Evolutionary conservation across 305 asterid species (phyloP), one percentile per base, ranked within the genome.

Genomic region (Rubia tinctorum): DNA sequence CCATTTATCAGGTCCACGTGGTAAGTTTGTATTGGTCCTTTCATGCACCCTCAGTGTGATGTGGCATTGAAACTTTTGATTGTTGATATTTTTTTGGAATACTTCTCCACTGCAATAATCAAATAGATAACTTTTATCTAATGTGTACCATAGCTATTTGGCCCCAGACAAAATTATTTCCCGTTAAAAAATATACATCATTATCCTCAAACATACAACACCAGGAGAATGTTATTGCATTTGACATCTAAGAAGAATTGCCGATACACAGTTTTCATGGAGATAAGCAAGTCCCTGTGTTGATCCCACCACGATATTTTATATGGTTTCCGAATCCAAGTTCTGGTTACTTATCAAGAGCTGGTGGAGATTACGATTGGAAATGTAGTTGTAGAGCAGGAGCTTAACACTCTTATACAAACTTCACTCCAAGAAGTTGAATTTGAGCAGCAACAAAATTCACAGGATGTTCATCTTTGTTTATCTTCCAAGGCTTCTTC

Each of bases 261-360:
- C 81, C 0, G 99, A 97, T 66, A 88, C 84, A 70, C 99, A 91
- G 59, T 94, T 97, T 12, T 91, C 96, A 82, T 91, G 99, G 20
- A 94, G 97, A 77, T 94, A 91, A 6, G 99, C 88, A 5, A 94
- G 97, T 15, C 99, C 97, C 73, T 91, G 97, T 37, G 97, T 97
- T 17, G 99, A 76, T 60, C 97, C 99, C 1, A 94, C 92, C 0
- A 97, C 97, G 39, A 94, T 90, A 74, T 90, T 90, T 75, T 91
- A 94, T 88, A 97, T 84, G 5, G 86, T 91, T 76, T 94, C 97
- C 99, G 97, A 94, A 56, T 94, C 95, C 85, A 94, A 82, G 83
- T 86, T 85, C 82, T 95, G 72, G 64, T 86, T 89, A 59, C 82
- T 84, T 82, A 68, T 86, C 77, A 94, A 55, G 58, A 91, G 96